Base-by-base conservation (phyloP, 208 protist species). In the Tritrichomonas foetus region DNA sequence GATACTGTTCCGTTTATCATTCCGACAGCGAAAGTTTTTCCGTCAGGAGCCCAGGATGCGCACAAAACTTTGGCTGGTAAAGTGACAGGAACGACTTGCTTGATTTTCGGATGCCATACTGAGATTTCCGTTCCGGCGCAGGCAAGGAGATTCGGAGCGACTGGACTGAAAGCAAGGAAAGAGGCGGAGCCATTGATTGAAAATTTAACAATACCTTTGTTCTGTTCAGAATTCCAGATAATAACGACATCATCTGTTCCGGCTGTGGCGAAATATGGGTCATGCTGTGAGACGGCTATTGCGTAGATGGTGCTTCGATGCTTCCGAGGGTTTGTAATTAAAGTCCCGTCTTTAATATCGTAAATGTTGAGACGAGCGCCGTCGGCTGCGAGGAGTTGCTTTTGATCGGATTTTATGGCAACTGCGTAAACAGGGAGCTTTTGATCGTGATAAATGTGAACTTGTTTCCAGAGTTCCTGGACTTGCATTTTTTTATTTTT, bases 101-200 rank as follows among this genome's bases (percentile, higher is more conserved):
- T 25, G 41, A 82, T 82, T 5, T 82, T 47, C 30, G n/a, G n/a
- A 30, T 82, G 74, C 74, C 74, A 82, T n/a, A 82, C 27, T n/a
- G 74, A 82, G 50, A 82, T 47, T 82, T 82, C 74, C n/a, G 74
- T 82, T 3, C 74, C 74, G 22, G 74, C 74, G 30, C 74, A 82
- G 50, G 74, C 74, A 30, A 82, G 74, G 25, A 82, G 39, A 50
- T 82, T 25, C 5, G 74, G 74, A 14, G 74, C n/a, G 9, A 50
- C 41, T 33, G 74, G 74, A 36, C 74, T 82, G 41, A 82, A 82
- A n/a, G 74, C 11, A 20, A 82, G 33, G n/a, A 41, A 47, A 47
- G 74, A 82, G 47, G 74, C 74, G 22, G 74, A 25, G 0, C 74
- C 74, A 30, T 33, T 82, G 11, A 82, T 50, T 22, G 41, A 20